These are phyloP conservation scores for Pyrenophora teres DNA, from an alignment of 2,329 filamentous ascomycete species.

Conservation along the genomic window DNA sequence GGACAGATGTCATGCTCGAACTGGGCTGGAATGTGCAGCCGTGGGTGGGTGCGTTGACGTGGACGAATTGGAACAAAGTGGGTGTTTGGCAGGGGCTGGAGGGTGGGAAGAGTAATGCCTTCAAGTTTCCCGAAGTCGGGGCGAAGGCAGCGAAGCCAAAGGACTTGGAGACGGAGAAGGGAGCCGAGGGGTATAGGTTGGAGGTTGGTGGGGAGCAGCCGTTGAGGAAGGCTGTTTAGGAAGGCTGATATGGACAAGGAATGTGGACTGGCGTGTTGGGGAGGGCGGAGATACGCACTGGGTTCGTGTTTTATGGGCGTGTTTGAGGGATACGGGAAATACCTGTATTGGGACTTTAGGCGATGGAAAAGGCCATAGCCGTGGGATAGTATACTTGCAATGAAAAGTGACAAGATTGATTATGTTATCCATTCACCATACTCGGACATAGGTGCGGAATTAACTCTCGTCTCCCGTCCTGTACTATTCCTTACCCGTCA, in stretches of 20 bases:
- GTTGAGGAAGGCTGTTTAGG: conserved; percentile 21
- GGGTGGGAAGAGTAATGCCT: conserved; percentile 67
- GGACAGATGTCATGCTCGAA: conserved; percentile 74
- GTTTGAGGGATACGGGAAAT: too few species aligned
- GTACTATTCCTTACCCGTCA: too few species aligned
- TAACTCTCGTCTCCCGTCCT: too few species aligned
- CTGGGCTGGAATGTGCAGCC: conserved; percentile 97
- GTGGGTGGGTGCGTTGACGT: conserved; percentile 87
- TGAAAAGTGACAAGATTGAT: too few species aligned
- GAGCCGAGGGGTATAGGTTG: conserved; percentile 54
- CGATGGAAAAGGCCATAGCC: too few species aligned
- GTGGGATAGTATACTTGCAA: too few species aligned
- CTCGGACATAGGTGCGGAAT: too few species aligned
- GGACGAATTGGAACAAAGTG: conserved; percentile 61
- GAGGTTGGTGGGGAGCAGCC: conserved; percentile 45
- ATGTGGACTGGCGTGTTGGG: neutral
- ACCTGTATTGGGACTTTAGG: too few species aligned
- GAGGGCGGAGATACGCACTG: too few species aligned
- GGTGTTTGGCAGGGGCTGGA: conserved; percentile 68
- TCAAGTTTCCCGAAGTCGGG: conserved; percentile 70
- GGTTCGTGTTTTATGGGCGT: too few species aligned
- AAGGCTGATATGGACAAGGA: neutral
- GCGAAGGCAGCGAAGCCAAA: conserved; percentile 62
- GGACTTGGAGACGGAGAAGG: conserved; percentile 55
- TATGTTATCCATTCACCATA: too few species aligned